Base-by-base conservation (phyloP, 768 basidiomycete species). In the Lyophyllum shimeji region DNA sequence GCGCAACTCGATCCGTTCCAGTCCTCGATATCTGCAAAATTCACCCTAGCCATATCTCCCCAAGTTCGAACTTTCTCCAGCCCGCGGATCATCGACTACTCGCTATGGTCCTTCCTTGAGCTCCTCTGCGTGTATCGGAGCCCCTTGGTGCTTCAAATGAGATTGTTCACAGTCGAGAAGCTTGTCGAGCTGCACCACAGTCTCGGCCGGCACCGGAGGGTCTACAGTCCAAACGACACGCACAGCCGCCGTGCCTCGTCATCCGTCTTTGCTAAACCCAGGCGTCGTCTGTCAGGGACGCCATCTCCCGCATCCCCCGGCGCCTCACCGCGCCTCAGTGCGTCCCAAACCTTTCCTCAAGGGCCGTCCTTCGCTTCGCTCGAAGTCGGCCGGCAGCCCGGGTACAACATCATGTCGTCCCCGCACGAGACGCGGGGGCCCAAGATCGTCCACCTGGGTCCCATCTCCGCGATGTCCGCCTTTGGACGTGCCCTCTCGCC, bases 41-140 rank as follows among this genome's bases (percentile, higher is more conserved):
- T 52, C 66, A 65, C 53, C n/a, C n/a, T n/a, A n/a, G n/a, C n/a
- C 58, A 46, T 63, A 11, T 56, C 60, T 48, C 70, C 62, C 40
- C 62, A 58, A 60, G 53, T 59, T 2, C 63, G 57, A 50, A 53
- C 64, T 42, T 64, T 68, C 47, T 61, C 63, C 25, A 71, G 69
- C 40, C 87, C 87, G 2, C 77, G 87, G 25, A 71, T 87, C 23
- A 72, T 89, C 5, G 90, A 92, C 66, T 91, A 89, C 60, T 71
- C 82, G 8, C 73, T 86, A 1, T 90, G 89, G 89, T 90, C 89
- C 2, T 67, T 85, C 25, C 69, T 90, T 24, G 86, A 90, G 62
- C 76, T 88, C 52, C 67, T 87, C 17, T 87, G 83, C 59, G 76
- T 82, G 1, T 82, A 79, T 62, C 78, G 86, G 17, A 83, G 72